phyloP scores from a whole-genome alignment of 2,329 filamentous ascomycete species.

The Cladophialophora carrionii region DNA sequence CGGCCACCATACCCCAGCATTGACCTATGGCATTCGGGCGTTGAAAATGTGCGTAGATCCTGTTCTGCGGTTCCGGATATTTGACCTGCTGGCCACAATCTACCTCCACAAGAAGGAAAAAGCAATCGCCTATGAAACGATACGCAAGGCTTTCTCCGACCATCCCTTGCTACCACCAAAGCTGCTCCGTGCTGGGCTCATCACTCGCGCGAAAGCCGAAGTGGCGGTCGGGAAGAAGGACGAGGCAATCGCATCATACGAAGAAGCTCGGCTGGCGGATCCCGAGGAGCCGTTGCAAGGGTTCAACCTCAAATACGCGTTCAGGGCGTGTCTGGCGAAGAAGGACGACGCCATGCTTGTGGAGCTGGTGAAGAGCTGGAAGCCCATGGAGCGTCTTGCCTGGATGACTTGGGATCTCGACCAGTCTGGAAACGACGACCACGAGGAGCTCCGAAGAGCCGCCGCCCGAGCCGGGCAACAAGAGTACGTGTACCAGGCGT shows the following conservation, averaged over 20 bases:
- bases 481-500: slow-evolving; percentile 11
- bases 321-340: slow-evolving; percentile 2
- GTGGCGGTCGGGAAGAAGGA: slow-evolving; percentile 1
- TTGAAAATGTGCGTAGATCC: slow-evolving; percentile 1
- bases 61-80: not conserved
- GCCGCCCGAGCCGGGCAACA: not conserved
- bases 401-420: slow-evolving; percentile 18
- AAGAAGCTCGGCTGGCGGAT: slow-evolving; percentile 8
- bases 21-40: not conserved
- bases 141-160: slow-evolving; percentile 1
- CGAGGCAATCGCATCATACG: slow-evolving; percentile 10
- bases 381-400: slow-evolving; percentile 8
- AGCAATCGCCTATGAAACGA: not conserved
- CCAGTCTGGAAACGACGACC: not conserved
- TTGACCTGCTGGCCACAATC: slow-evolving; percentile 3
- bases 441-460: slow-evolving; percentile 3
- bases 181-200: slow-evolving; percentile 3
- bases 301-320: slow-evolving; percentile 6
- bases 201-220: slow-evolving; percentile 11
- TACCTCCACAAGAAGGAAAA: slow-evolving; percentile 11
- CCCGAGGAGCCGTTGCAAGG: slow-evolving; percentile 11
- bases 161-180: not conserved
- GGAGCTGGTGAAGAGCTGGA: slow-evolving; percentile 8
- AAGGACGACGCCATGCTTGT: slow-evolving; percentile 5
- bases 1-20: slow-evolving; percentile 1